phyloP scores from a whole-genome alignment of 2,329 filamentous ascomycete species.

The Neopestalotiopsis clavispora region DNA sequence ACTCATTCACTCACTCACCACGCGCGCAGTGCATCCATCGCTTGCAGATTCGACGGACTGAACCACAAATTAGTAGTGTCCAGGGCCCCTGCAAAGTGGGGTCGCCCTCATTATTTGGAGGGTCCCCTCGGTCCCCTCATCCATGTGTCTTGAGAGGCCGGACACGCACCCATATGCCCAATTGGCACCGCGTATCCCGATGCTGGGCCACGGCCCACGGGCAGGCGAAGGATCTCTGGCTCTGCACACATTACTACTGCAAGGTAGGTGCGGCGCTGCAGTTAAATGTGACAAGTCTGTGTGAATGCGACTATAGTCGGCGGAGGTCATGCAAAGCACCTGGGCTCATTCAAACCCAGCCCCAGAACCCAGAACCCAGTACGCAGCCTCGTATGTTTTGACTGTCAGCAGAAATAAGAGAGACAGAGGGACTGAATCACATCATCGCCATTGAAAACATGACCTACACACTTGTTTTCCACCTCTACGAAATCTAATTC shows the following conservation, averaged over 20 bases:
- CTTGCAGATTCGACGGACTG: background rate
- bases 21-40: background rate
- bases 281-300: conserved; percentile 1
- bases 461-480: background rate
- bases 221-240: background rate
- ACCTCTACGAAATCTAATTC: background rate
- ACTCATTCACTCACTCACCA: too few species aligned
- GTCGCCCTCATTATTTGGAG: background rate
- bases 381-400: background rate
- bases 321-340: background rate
- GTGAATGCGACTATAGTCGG: background rate
- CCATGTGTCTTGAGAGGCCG: background rate
- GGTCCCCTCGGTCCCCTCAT: background rate
- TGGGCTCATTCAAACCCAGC: background rate
- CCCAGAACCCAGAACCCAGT: background rate
- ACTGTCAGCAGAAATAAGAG: background rate
- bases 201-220: background rate
- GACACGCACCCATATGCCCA: background rate
- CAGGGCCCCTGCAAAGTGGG: background rate
- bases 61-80: background rate
- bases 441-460: background rate
- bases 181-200: background rate
- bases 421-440: background rate
- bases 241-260: background rate
- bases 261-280: background rate